Base-by-base conservation (phyloP, 2,329 filamentous ascomycete species). In the Alternaria atra region DNA sequence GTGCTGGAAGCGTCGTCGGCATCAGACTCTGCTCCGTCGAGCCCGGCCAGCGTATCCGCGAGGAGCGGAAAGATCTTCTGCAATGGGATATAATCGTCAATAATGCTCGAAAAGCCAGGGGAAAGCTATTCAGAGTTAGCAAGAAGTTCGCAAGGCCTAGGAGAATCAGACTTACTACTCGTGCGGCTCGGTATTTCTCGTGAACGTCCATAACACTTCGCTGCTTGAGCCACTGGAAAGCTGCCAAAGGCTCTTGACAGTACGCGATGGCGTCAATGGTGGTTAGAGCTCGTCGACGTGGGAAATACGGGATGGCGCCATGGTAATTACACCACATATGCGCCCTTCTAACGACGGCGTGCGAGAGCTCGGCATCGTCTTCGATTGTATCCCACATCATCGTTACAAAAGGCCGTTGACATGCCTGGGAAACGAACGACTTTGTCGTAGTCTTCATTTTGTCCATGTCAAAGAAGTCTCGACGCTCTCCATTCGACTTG, bases 341-440 rank as follows among this genome's bases (percentile, higher is more conserved):
- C 9, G 73, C 72, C 63, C 77, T 70, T 51, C 74, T 67, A 4
- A 74, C 68, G 3, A 78, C 75, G 34, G 77, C 76, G 61, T 78
- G 76, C 9, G 77, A 78, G 6, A 78, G 47, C 9, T 71, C 61
- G 6, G 63, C 73, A 29, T 74, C 66, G 32, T 78, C 73, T 20
- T 76, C 70, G n/a, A 79, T 66, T 4, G 73, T 76, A 40, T 79
- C 77, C 77, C 77, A 79, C 70, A 78, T 78, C 71, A 79, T 74
- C 7, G 75, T 76, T n/a, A 70, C 62, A 39, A 78, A 78, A 2
- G 74, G 64, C 17, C 77, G 64, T 32, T 78, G 63, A 48, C 75
- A 77, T 13, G 76, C 72, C 53, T 79, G 74, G 12, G 76, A 76
- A 3, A 79, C 75, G 34, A 79, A 78, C 3, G 72, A 73, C 55